Evolutionary conservation across 2,329 filamentous ascomycete genomes (phyloP).

Genomic region (Zarea fungicola): DNA sequence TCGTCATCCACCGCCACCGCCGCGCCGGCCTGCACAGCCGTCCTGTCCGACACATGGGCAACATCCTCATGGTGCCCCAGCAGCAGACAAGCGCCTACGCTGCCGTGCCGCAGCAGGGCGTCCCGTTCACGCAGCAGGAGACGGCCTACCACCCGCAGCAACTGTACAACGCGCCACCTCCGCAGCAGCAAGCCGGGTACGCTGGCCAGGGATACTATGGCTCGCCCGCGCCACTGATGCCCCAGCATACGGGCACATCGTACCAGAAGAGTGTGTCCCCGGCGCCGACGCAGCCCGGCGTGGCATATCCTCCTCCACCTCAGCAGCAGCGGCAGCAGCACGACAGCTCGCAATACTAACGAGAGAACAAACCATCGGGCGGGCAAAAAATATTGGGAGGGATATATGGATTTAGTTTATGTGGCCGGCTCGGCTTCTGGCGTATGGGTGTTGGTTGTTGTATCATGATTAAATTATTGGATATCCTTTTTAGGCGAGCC

Average conservation of each 20-base stretch:
- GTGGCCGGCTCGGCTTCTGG: background rate
- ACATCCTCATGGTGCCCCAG: conserved; percentile 9
- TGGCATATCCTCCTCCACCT: background rate
- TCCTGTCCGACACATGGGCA: conserved; percentile 19
- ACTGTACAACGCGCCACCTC: conserved; percentile 12
- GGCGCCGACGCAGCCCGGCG: background rate
- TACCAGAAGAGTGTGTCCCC: conserved; percentile 2
- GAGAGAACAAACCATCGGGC: too few species aligned
- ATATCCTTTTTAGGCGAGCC: too few species aligned
- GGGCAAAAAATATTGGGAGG: too few species aligned
- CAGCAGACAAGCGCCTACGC: conserved; percentile 11
- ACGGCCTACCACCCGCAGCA: conserved; percentile 16
- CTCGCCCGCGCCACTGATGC: background rate
- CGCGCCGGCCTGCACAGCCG: conserved; percentile 35
- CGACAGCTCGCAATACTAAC: background rate
- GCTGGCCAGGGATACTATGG: conserved; percentile 5
- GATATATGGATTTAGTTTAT: background rate
- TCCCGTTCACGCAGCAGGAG: conserved; percentile 16
- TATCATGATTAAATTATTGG: too few species aligned
- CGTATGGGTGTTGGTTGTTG: background rate
- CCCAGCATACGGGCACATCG: background rate
- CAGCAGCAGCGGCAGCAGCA: conserved; percentile 3
- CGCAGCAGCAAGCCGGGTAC: conserved; percentile 15
- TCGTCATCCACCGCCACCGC: conserved; percentile 40
- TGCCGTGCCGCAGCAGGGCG: conserved; percentile 15